phyloP scores from a whole-genome alignment of 495 filamentous ascomycete genomes.

The Penicillium longicatenatum region DNA sequence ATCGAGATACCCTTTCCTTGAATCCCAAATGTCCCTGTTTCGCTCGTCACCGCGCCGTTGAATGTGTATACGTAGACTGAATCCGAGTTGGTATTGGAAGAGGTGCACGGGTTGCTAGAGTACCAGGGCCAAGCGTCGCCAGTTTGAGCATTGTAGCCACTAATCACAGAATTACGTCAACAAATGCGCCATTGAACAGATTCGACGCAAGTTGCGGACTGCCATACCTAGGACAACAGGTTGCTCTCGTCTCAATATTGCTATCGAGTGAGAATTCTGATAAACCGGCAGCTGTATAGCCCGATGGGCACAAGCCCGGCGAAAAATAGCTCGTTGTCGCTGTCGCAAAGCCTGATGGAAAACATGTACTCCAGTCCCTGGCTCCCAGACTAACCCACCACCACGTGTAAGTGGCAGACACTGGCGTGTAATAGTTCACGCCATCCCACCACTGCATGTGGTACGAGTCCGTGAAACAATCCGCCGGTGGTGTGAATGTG shows the following conservation, averaged over 20 bases:
- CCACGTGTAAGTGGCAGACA: background rate
- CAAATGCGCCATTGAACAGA: background rate
- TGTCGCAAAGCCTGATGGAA: constrained; percentile 2
- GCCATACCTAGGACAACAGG: constrained; percentile 6
- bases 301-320: constrained; percentile 12
- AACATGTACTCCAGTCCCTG: background rate
- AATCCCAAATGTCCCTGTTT: constrained; percentile 6
- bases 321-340: constrained; percentile 12
- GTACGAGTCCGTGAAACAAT: constrained; percentile 7
- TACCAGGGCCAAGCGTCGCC: constrained; percentile 6
- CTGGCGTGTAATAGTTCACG: background rate
- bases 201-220: background rate
- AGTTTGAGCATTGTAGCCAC: constrained; percentile 6
- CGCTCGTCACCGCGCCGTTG: background rate
- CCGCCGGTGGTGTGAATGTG: constrained; percentile 5
- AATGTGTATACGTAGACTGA: background rate
- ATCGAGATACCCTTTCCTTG: constrained; percentile 7
- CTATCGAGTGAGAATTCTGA: background rate
- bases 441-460: background rate
- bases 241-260: constrained; percentile 3
- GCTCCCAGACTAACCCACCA: constrained; percentile 8
- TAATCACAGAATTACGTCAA: background rate
- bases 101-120: constrained; percentile 6
- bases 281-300: constrained; percentile 9
- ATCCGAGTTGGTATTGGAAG: background rate